Base-by-base conservation (phyloP, 805 yeast species). In the Candida sithepensis region DNA sequence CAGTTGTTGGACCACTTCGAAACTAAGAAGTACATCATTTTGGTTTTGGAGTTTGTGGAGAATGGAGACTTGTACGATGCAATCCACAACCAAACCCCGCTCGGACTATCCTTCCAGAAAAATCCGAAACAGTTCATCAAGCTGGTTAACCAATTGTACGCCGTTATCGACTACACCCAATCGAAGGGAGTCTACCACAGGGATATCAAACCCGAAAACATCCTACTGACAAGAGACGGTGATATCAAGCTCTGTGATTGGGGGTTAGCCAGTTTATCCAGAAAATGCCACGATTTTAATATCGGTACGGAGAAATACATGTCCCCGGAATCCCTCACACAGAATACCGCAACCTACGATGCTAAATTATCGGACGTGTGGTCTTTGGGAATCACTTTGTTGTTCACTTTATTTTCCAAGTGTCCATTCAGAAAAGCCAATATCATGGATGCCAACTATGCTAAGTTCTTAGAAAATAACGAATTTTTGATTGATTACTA, bases 121-220 rank as follows among this genome's bases (percentile, higher is more conserved):
- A 57, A 63, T 50, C 60, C 62, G 16, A 28, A 47, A 8, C 41
- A 44, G 48, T 56, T 61, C 45, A 41, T 52, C n/a, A 46, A 52
- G 23, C 55, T 71, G 60, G 70, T 79, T 33, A 67, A 67, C 44
- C 85, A 84, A 61, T 55, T 85, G 45, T 65, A 68, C 47, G 65
- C 68, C 34, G 87, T 84, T 8, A 65, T 85, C 23, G 55, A 64
- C 13, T 79, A 68, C 55, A 71, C 84, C 4, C 92, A 85, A 58
- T 63, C 75, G 3, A 64, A 68, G 38, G 84, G 84, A 0, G 72
- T 84, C 13, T 83, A 78, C 53, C 91, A 84, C 62, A 70, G 91
- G 42, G 91, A 84, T 59, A 74, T 84, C 48, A 84, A 84, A 63
- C 91, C 91, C 1, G 91, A 84, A 64, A 84, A 84, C 57, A 74